Base-by-base conservation (phyloP, 2,329 filamentous ascomycete species). In the Penicillium sp. region DNA sequence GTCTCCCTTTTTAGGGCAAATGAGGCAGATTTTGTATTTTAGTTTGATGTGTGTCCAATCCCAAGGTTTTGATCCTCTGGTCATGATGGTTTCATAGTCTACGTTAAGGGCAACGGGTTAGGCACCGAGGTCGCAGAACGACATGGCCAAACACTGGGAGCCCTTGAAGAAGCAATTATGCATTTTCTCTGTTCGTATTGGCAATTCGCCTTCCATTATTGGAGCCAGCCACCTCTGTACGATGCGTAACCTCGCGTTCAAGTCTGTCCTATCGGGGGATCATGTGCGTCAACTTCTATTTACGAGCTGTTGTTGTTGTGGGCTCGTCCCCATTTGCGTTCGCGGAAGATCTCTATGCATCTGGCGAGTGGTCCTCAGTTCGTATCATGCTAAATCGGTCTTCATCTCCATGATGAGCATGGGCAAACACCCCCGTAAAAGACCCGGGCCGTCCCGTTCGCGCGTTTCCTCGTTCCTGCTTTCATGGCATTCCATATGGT, bases 21-120 rank as follows among this genome's bases (percentile, higher is more conserved):
- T 53, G 22, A 40, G 33, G 33, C 19, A 40, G 48, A 22, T 22
- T 35, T 35, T 53, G 51, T 62, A 58, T 10, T 60, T 35, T 51
- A 54, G 40, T 59, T 49, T 57, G 52, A 28, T 58, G 43, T 25
- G 19, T 28, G 51, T 25, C 26, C 37, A 53, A 53, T 53, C 3
- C 16, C 16, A 28, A 38, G 3, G 22, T 28, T 51, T 13, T 22
- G 19, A 7, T 4, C 4, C 8, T 26, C 16, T 52, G 38, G 10
- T 16, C 30, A 37, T 25, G 13, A 26, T 11, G 4, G 25, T 10
- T 16, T 52, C n/a, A 16, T 38, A 30, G 16, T 16, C 3, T 14
- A 49, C 33, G 16, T 19, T 2, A 2, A 10, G 38, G 28, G 5
- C 26, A 46, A 7, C 14, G 5, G 26, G 8, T 26, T 11, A 7